A percentile compares a stretch with the other conserved stretches of the same genome.
Conservation (phyloP, 352 stramenopile genomes). For the Phytophthora boehmeriae region DNA sequence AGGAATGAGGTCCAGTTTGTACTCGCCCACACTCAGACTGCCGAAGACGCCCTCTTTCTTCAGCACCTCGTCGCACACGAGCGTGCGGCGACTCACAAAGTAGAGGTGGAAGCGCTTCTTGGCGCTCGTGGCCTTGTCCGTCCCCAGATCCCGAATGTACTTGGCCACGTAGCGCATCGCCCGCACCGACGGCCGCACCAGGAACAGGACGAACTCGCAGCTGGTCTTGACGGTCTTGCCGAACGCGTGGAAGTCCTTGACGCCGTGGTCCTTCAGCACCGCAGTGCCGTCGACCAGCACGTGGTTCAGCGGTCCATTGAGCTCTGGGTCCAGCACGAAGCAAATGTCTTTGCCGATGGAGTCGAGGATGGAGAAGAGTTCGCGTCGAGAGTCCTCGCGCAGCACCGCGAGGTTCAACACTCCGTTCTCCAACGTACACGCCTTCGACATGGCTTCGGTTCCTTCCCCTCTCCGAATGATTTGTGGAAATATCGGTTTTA, state of each 20-base stretch:
- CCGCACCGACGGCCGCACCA: conserved; percentile 80
- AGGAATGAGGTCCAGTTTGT: conserved; percentile 95
- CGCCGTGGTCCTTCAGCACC: conserved; percentile 85
- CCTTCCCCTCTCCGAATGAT: no score
- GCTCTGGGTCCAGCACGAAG: conserved; percentile 85
- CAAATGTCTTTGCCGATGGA: conserved; percentile 87
- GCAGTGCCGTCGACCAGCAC: conserved; percentile 87
- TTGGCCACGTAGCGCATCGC: conserved; percentile 85
- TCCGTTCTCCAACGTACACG: conserved; percentile 80
- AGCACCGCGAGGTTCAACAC: conserved; percentile 88
- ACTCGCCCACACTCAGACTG: conserved; percentile 87
- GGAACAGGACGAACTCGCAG: conserved; percentile 90
- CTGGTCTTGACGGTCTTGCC: conserved; percentile 78
- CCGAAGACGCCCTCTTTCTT: conserved; percentile 91
- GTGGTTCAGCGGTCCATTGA: conserved; percentile 89
- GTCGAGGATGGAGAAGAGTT: conserved; percentile 87
- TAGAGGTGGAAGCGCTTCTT: conserved; percentile 90
- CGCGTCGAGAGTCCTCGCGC: conserved; percentile 81
- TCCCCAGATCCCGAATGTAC: conserved; percentile 69
- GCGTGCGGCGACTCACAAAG: conserved; percentile 90
- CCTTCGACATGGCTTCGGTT: conserved; percentile 77
- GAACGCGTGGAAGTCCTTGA: conserved; percentile 87
- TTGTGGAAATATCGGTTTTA: no score
- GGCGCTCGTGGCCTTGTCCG: conserved; percentile 27
- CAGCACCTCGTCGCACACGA: conserved; percentile 91